A percentile compares a stretch with the other conserved stretches of the same genome.
phyloP scores from a whole-genome alignment of 768 basidiomycete genomes.

The Mycena vitilis region DNA sequence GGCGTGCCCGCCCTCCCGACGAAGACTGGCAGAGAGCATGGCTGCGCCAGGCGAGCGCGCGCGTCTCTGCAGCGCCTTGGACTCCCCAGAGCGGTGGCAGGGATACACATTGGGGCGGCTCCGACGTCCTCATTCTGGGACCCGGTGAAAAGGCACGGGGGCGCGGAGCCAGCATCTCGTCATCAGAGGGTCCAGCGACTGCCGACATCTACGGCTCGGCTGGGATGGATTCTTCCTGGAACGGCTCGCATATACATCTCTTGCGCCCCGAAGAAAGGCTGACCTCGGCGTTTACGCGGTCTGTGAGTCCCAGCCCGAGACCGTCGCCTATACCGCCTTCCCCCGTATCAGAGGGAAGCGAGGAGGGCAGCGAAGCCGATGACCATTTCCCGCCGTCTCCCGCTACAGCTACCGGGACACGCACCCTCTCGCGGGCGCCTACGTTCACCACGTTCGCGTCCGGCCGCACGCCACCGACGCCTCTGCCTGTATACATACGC shows the following conservation, averaged over 20 bases:
- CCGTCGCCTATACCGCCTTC: background rate
- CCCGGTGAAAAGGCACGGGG: background rate
- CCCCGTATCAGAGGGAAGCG: background rate
- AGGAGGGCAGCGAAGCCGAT: background rate
- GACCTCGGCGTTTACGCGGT: background rate
- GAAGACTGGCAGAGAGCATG: background rate
- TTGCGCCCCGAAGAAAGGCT: no score
- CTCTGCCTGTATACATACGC: slow-evolving; percentile 1
- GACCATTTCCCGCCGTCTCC: background rate
- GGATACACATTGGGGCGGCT: background rate
- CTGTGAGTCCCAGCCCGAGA: background rate
- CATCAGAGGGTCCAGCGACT: no score
- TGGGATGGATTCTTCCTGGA: no score
- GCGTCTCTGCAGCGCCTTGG: no score
- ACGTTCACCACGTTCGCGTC: slow-evolving; percentile 10
- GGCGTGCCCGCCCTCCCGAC: background rate
- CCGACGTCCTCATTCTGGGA: background rate
- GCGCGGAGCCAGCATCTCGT: no score
- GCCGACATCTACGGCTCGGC: no score
- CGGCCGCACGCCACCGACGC: slow-evolving; percentile 12
- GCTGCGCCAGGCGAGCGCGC: background rate
- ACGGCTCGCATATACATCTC: no score
- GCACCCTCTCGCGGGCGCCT: slow-evolving; percentile 11
- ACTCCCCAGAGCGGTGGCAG: background rate
- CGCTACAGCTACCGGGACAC: background rate